These are phyloP conservation scores for Neurospora discreta DNA, from an alignment of 495 filamentous ascomycete genomes.

Conservation along the genomic window DNA sequence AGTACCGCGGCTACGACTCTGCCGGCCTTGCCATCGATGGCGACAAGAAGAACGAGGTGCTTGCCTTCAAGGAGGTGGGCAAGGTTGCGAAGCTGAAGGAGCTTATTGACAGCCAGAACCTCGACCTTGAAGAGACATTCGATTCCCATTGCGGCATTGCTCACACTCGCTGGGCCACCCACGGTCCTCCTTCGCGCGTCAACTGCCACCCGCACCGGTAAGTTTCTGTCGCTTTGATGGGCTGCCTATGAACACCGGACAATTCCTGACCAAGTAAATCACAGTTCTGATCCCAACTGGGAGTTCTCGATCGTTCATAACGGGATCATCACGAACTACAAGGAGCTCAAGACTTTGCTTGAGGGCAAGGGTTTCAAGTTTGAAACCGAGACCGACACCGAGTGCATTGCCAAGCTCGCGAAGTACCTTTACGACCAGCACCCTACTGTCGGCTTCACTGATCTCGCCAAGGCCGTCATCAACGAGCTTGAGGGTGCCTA, in stretches of 20 bases:
- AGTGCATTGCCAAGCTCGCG: conserved; percentile 96
- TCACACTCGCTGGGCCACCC: conserved; percentile 97
- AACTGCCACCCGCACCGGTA: conserved; percentile 99
- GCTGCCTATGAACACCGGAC: neutral
- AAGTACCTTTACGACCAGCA: conserved; percentile 98
- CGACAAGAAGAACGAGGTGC: conserved; percentile 96
- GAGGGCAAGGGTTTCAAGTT: conserved; percentile 93
- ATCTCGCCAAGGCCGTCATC: conserved; percentile 92
- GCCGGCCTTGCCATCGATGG: conserved; percentile 93
- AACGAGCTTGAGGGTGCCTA: conserved; percentile 97
- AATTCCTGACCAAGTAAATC: neutral
- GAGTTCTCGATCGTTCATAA: conserved; percentile 98
- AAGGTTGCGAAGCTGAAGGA: conserved; percentile 94
- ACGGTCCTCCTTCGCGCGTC: conserved; percentile 80
- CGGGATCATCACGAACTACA: conserved; percentile 99
- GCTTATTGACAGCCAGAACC: conserved; percentile 73
- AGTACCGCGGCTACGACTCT: conserved; percentile 96
- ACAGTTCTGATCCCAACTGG: conserved; percentile 69
- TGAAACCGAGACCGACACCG: conserved; percentile 97
- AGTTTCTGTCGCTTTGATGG: conserved; percentile 11
- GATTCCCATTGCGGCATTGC: conserved; percentile 97
- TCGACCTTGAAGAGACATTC: conserved; percentile 82
- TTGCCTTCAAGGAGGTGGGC: conserved; percentile 97
- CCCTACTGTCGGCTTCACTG: conserved; percentile 88
- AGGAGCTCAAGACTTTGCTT: conserved; percentile 90